Evolutionary conservation across 2,329 filamentous ascomycete species (phyloP), one percentile per base, ranked within the genome.

Genomic region (Venturia asperata): DNA sequence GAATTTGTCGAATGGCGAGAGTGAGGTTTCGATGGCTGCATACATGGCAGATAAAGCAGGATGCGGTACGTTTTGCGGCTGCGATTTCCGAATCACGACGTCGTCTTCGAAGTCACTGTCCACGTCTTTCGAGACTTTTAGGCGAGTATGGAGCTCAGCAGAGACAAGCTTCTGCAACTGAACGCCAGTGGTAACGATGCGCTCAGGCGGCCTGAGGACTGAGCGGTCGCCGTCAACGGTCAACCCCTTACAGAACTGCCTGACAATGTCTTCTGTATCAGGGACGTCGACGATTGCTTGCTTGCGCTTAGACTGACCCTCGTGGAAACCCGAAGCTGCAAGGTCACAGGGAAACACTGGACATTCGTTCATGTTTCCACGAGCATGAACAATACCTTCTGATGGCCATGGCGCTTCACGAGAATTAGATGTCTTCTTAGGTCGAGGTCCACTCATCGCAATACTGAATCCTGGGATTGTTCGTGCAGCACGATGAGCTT

Each of bases 1-100:
- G 10, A 87, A 89, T 67, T 79, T 83, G 73, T 99, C 94, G 71
- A 92, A 97, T 0, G 92, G 87, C 5, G 90, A 92, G 15, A 92
- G 79, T 0, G 81, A 81, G 0, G 79, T 81, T 56, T 80, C 76
- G 41, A 97, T 80, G 0, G 81, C 80, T 2, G 79, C 74, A 70
- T 87, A 90, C 1, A 91, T 77, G 1, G 80, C 79, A 15, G 74
- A 70, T 60, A 94, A 74, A 21, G 85, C 83, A 13, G 87, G 80
- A 73, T 92, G 87, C 34, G 39, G 19, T 21, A 7, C 42, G 0
- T 24, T 13, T 19, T 92, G 87, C 39, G 39, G 27, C 15, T 21
- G 24, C 17, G 19, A n/a, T 39, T 39, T 42, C 24, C 56, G 30
- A 61, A 24, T 5, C 19, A 62, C 27, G 47, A n/a, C n/a, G 24